phyloP scores from a whole-genome alignment of 140 eudicot species.

The Flaveria floridana region DNA sequence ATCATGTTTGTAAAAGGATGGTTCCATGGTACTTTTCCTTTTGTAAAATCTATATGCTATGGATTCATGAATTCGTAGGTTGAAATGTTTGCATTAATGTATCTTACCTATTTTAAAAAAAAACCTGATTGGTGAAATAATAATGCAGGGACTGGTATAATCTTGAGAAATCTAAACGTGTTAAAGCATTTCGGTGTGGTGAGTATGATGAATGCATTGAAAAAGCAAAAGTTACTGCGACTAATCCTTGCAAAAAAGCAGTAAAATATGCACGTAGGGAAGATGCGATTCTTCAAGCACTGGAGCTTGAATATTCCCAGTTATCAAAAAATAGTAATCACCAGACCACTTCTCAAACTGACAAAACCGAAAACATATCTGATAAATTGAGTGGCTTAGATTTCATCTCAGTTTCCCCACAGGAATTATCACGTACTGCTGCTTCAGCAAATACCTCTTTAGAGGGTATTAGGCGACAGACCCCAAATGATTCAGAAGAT shows the following conservation, averaged over 20 bases:
- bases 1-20: background rate
- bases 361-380: constrained; percentile 30
- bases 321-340: constrained; percentile 31
- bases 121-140: background rate
- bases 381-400: constrained; percentile 48
- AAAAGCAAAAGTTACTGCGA: constrained; percentile 60
- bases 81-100: background rate
- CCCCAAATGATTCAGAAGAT: constrained; percentile 74
- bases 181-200: constrained; percentile 83
- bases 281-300: constrained; percentile 80
- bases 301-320: constrained; percentile 65
- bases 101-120: background rate
- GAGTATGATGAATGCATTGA: constrained; percentile 77
- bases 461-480: constrained; percentile 31
- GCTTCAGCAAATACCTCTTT: constrained; percentile 33
- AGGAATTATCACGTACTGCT: constrained; percentile 36
- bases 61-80: background rate
- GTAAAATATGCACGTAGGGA: constrained; percentile 68
- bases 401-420: constrained; percentile 53
- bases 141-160: constrained; percentile 82
- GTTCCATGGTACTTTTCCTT: background rate
- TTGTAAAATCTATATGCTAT: background rate
- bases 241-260: constrained; percentile 42
- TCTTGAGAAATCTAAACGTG: constrained; percentile 69
- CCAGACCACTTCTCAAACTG: constrained; percentile 26